Conservation (phyloP, 768 basidiomycete species). For the Auricularia sp. region DNA sequence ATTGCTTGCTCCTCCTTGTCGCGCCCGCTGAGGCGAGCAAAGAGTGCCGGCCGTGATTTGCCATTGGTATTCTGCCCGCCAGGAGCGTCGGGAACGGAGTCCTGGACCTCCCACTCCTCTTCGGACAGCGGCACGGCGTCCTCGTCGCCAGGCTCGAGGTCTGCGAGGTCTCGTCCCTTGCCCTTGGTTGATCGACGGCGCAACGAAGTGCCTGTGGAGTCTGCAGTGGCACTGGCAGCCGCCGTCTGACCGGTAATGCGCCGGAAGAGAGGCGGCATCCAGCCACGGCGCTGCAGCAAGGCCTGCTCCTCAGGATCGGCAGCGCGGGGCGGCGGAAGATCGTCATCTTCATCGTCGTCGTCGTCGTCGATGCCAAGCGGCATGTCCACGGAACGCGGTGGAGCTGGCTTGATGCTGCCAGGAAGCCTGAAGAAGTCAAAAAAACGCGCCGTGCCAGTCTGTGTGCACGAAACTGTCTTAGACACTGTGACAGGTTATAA, state of each 20-base stretch:
- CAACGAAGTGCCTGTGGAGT: neutral
- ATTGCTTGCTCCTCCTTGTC: neutral
- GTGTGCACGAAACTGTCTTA: neutral
- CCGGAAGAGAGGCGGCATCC: constrained; percentile 1
- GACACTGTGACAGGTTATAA: neutral
- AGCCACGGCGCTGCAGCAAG: neutral
- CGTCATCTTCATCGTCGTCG: neutral
- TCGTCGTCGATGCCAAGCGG: neutral
- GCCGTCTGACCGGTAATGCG: neutral
- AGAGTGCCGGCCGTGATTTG: neutral
- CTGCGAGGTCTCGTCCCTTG: neutral
- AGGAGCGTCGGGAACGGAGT: neutral
- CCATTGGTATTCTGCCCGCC: neutral
- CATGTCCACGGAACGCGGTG: neutral
- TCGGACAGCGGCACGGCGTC: neutral
- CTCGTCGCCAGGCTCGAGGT: neutral
- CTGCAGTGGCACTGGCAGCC: neutral
- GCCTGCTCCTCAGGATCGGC: neutral
- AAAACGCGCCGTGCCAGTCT: neutral
- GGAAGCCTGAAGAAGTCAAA: neutral
- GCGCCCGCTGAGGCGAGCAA: neutral
- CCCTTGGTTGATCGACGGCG: neutral
- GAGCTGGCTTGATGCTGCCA: neutral
- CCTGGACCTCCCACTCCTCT: constrained; percentile 2
- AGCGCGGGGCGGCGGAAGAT: neutral